phyloP scores from a whole-genome alignment of 345 rosid genomes.

The Noccaea caerulescens region DNA sequence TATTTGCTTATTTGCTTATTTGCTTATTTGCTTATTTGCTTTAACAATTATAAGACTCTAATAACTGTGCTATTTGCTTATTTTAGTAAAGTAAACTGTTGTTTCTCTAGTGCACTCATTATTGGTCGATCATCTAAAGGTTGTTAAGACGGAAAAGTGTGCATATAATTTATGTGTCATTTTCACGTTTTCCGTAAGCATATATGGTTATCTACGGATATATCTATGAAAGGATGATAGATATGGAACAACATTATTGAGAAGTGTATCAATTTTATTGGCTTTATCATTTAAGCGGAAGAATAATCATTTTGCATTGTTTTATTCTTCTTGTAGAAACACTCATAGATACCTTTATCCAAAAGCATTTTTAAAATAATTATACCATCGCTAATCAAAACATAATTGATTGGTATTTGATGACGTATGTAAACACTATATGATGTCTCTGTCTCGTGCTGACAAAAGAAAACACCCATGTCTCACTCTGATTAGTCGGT shows the following conservation, averaged over 20 bases:
- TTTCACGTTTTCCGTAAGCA: slow-evolving; percentile 5
- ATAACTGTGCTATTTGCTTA: too few relatives aligned
- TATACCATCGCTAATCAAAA: not conserved
- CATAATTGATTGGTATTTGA: slow-evolving; percentile 8
- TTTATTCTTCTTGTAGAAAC: not conserved
- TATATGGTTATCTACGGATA: not conserved
- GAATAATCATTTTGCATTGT: not conserved
- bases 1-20: not conserved
- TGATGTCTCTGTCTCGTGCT: slow-evolving; percentile 14
- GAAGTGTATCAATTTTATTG: not conserved
- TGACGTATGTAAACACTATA: slow-evolving; percentile 15
- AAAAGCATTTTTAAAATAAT: not conserved
- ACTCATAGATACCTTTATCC: slow-evolving; percentile 4
- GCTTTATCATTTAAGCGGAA: not conserved
- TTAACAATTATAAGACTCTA: too few relatives aligned
- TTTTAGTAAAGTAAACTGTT: too few relatives aligned
- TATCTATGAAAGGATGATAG: not conserved
- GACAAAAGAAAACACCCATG: not conserved
- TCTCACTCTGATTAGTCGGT: slow-evolving; percentile 20
- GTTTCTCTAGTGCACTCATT: not conserved
- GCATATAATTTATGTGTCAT: slow-evolving; percentile 10
- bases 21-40: not conserved
- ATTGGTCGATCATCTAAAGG: slow-evolving; percentile 9
- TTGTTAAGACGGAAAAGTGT: slow-evolving; percentile 5
- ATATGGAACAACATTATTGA: slow-evolving; percentile 11